A percentile compares a stretch with the other conserved stretches of the same genome.
Conservation (phyloP, 2,329 filamentous ascomycete species). For the Diaporthe caulivora region DNA sequence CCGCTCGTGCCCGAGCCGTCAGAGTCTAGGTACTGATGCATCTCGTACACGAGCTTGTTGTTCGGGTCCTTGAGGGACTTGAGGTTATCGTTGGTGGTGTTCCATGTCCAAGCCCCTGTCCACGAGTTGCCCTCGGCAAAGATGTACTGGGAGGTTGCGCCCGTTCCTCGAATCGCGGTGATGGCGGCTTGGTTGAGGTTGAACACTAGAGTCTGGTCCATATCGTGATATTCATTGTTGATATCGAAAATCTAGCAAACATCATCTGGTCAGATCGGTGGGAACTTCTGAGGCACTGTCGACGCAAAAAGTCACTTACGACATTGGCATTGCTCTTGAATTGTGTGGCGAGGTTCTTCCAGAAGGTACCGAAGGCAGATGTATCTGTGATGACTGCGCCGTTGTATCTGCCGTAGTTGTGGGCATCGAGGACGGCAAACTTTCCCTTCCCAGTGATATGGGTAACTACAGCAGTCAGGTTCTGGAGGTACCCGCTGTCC, state of each 20-base stretch:
- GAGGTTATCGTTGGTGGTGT: slow-evolving; percentile 53
- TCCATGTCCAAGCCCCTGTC: slow-evolving; percentile 49
- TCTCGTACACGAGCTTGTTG: slow-evolving; percentile 66
- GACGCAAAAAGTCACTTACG: not conserved
- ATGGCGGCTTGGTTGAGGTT: slow-evolving; percentile 73
- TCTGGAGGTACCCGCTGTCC: slow-evolving; percentile 48
- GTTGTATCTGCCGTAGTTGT: slow-evolving; percentile 70
- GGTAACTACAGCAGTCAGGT: slow-evolving; percentile 50
- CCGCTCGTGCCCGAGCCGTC: slow-evolving; percentile 63
- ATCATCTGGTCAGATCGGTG: not conserved
- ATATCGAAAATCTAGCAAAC: slow-evolving; percentile 64
- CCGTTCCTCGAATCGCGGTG: slow-evolving; percentile 66
- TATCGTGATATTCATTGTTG: slow-evolving; percentile 73
- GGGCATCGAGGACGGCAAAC: slow-evolving; percentile 58
- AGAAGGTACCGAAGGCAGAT: slow-evolving; percentile 66
- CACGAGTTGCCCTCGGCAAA: slow-evolving; percentile 56
- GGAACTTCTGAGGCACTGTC: too few species aligned
- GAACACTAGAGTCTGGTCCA: slow-evolving; percentile 68
- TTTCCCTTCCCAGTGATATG: slow-evolving; percentile 47
- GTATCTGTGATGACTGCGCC: slow-evolving; percentile 63
- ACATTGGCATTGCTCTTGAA: slow-evolving; percentile 66
- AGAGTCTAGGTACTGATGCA: slow-evolving; percentile 69
- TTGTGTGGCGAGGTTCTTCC: slow-evolving; percentile 64
- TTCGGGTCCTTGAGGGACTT: slow-evolving; percentile 59
- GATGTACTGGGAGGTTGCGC: slow-evolving; percentile 65